Conservation (phyloP, 2,329 filamentous ascomycete species). For the Microthyrium microscopicum region DNA sequence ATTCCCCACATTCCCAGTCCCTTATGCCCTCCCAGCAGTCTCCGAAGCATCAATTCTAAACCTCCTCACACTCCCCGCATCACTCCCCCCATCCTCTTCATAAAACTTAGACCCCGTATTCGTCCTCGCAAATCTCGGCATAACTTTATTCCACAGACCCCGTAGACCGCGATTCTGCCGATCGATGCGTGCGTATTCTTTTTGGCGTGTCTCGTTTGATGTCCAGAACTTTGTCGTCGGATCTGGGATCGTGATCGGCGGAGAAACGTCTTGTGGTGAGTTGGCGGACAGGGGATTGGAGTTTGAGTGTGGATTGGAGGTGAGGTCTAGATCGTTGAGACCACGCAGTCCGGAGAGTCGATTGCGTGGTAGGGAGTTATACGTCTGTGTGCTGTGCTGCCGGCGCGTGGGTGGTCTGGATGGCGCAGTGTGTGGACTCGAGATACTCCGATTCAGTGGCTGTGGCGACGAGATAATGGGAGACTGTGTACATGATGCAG, state of each 20-base stretch:
- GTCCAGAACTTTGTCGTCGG: slow-evolving; percentile 22
- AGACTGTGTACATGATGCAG: slow-evolving; percentile 3
- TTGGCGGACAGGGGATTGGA: not conserved
- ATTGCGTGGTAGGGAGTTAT: slow-evolving; percentile 2
- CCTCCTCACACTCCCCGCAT: slow-evolving; percentile 17
- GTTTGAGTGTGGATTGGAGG: not conserved
- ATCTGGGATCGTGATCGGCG: not conserved
- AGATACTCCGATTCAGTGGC: no score
- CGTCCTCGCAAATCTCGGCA: slow-evolving; percentile 12
- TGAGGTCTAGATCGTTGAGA: not conserved
- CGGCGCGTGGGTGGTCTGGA: not conserved
- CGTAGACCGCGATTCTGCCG: slow-evolving; percentile 20
- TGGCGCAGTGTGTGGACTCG: not conserved
- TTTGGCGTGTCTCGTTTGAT: slow-evolving; percentile 18
- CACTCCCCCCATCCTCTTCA: slow-evolving; percentile 15
- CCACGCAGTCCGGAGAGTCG: not conserved
- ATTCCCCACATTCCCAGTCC: slow-evolving; percentile 1
- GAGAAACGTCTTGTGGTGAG: not conserved
- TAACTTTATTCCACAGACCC: slow-evolving; percentile 16
- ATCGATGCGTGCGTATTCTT: slow-evolving; percentile 22
- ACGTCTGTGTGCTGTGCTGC: no score
- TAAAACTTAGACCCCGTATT: slow-evolving; percentile 17
- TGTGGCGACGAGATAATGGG: not conserved
- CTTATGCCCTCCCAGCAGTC: slow-evolving; percentile 6
- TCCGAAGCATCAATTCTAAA: slow-evolving; percentile 22